These are phyloP conservation scores for Acacia crassicarpa DNA, from an alignment of 306 rosid species.

Conservation along the genomic window DNA sequence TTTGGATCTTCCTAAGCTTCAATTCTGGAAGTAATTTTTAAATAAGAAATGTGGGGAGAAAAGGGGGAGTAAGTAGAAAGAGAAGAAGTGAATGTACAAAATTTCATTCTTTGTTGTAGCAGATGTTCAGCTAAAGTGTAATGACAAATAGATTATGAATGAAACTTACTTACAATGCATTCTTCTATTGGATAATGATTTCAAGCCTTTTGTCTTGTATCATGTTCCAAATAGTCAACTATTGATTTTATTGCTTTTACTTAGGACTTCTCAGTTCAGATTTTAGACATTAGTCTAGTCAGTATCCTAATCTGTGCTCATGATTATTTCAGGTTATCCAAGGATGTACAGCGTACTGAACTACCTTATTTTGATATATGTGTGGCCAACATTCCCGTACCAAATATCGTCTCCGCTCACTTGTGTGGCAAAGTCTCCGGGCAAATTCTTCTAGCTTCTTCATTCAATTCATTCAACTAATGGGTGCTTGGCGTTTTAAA, in stretches of 20 bases:
- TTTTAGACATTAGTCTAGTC: no score
- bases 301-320: no score
- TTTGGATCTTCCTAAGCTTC: background rate
- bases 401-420: conserved; percentile 75
- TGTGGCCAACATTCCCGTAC: conserved; percentile 91
- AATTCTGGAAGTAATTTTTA: no score
- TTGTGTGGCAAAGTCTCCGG: no score
- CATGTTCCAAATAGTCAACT: background rate
- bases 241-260: background rate
- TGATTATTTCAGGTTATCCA: conserved; percentile 60
- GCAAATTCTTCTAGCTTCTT: no score
- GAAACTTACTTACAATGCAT: background rate
- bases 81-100: no score
- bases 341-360: conserved; percentile 82
- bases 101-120: background rate
- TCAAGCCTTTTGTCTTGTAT: background rate
- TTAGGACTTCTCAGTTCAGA: no score
- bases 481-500: no score
- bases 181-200: background rate
- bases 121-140: background rate
- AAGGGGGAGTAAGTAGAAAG: no score
- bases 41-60: background rate
- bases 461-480: no score
- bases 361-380: conserved; percentile 92
- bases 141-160: background rate